Evolutionary conservation across 768 basidiomycete genomes (phyloP), one percentile per base, ranked within the genome.

Genomic region (Lactarius quietus): DNA sequence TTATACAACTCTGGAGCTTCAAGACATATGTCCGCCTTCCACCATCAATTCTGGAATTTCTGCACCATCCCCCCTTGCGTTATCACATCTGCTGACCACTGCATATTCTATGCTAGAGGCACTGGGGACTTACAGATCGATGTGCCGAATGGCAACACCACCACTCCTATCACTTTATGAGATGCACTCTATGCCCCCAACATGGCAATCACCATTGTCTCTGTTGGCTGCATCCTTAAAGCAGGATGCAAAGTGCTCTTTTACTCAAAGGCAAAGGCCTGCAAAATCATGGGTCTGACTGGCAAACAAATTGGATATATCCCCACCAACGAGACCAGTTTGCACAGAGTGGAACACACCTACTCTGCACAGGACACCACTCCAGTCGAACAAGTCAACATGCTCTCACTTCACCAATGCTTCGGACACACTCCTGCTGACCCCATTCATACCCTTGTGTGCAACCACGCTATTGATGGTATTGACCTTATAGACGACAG

Each of bases 381-480:
- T 8, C 3, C 18, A 18, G 15, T 7, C 3, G 33, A 33, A 33
- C 8, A 8, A 4, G 33, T n/a, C 20, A 20, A 43, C 20, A 20
- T 43, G 2, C 6, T 1, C 20, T 2, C 41, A 1, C 41, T 43
- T 20, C 41, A 43, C 6, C 20, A 20, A 1, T 20, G 7, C 41
- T 20, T 43, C 7, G 41, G 41, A 1, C 41, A 43, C 6, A 43
- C 20, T n/a, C 70, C 75, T 3, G 73, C 69, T 4, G 62, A 62
- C 0, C 60, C 67, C 1, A 74, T 73, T 6, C 62, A 63, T 0
- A 18, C 63, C 6, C 71, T 79, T 61, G 65, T 63, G 3, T 1
- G 29, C 12, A 29, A 43, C 2, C n/a, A 28, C 4, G 5, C 41
- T 3, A 35, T 57, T 0, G 1, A 10, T 0, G 41, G 62, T 0